Evolutionary conservation across 345 rosid species (phyloP).

Genomic region (Moringa oleifera): DNA sequence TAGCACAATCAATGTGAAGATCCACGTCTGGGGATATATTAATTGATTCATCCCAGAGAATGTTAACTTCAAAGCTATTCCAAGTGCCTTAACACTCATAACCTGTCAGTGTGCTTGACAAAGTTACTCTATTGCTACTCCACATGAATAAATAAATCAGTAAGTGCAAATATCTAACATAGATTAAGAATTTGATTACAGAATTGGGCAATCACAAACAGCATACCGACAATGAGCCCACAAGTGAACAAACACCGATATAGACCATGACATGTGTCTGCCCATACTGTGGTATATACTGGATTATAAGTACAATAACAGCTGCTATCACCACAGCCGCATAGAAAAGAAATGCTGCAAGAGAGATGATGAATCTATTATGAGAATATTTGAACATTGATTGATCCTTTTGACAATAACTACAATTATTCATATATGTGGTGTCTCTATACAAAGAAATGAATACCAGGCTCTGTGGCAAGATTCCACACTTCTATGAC

Average conservation of each 20-base stretch:
- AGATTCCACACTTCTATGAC: constrained; percentile 93
- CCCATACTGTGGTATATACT: constrained; percentile 72
- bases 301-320: constrained; percentile 58
- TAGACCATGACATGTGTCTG: constrained; percentile 98
- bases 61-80: constrained; percentile 69
- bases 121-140: not conserved
- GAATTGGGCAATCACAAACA: not conserved
- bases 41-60: constrained; percentile 69
- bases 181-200: not conserved
- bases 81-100: constrained; percentile 78
- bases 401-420: not conserved
- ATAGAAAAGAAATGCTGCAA: constrained; percentile 87
- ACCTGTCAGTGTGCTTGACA: constrained; percentile 34
- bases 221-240: constrained; percentile 94
- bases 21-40: constrained; percentile 69
- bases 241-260: constrained; percentile 89
- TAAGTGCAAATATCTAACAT: not conserved
- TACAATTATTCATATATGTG: not conserved
- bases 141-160: not conserved
- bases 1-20: constrained; percentile 51
- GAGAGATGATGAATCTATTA: constrained; percentile 13
- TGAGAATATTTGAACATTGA: not conserved
- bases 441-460: not conserved
- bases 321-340: constrained; percentile 70
- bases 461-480: constrained; percentile 95